Evolutionary conservation across 2,329 filamentous ascomycete species (phyloP), one percentile per base, ranked within the genome.

Genomic region (Phialophora expanda): DNA sequence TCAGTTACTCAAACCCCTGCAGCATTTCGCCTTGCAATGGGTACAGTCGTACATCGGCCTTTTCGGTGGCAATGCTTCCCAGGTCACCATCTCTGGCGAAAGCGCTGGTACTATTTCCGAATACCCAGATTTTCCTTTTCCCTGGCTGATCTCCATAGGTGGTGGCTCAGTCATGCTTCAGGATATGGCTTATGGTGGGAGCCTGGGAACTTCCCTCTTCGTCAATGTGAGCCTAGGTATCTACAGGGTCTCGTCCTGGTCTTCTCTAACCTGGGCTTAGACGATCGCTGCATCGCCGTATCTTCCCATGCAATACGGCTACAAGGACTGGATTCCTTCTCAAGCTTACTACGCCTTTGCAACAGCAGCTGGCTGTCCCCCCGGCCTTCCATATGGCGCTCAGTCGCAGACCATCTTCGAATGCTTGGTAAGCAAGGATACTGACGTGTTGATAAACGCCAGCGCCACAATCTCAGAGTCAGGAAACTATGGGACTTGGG

Each of bases 11-110:
- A 55, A 55, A 3, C n/a, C 4, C n/a, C 24, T 34, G 14, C 12
- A 55, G 53, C 80, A 86, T 20, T 81, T 84, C 30, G 78, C 85
- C 1, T 74, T 91, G 54, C 73, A 84, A 59, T 90, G 89, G 89
- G 82, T 89, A 0, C 81, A 86, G 71, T 76, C 82, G 46, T 78
- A 90, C 66, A 89, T 90, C 51, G 62, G 64, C 4, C 64, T 71
- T 75, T 88, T 88, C 66, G 85, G 78, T 76, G 85, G 85, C 11
- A 81, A 87, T 71, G 74, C 79, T 3, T 72, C 76, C 1, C 76
- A 78, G 20, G 80, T 86, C 30, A 86, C 84, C 0, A 78, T 85
- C 14, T 77, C 84, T 14, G 84, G 83, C 12, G 76, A 84, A 70
- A 82, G 78, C 44, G 84, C 84, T 28, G 84, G 84, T 53, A 51